Percentiles rank a stretch among this genome's conserved stretches.
These are phyloP conservation scores for Hagleromyces aurorensis DNA, from an alignment of 805 yeast species.

Conservation along the genomic window DNA sequence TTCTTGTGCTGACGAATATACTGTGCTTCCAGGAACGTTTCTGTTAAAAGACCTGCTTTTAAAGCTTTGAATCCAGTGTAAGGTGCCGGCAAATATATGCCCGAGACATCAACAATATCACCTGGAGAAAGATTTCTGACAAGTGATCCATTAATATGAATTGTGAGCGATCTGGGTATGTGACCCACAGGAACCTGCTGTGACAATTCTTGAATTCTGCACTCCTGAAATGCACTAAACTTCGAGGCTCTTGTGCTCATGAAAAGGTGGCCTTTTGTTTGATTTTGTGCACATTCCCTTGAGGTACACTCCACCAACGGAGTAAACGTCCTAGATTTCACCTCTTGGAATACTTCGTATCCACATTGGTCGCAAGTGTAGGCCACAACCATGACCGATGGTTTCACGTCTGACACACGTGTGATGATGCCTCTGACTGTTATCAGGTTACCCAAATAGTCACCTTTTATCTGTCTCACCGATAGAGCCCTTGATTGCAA, in stretches of 20 bases:
- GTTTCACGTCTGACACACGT: constrained; percentile 93
- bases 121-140: constrained; percentile 89
- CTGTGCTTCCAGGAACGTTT: constrained; percentile 88
- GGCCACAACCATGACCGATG: constrained; percentile 83
- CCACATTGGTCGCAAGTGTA: constrained; percentile 98
- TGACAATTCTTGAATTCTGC: constrained; percentile 87
- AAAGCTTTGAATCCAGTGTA: constrained; percentile 93
- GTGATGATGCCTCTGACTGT: constrained; percentile 93
- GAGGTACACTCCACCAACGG: constrained; percentile 89
- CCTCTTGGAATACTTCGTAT: constrained; percentile 92
- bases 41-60: constrained; percentile 87
- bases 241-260: constrained; percentile 95
- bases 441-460: constrained; percentile 74
- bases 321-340: constrained; percentile 69
- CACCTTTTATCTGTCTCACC: constrained; percentile 84
- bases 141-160: constrained; percentile 87
- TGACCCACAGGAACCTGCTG: constrained; percentile 98
- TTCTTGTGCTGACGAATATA: constrained; percentile 79
- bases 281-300: constrained; percentile 66
- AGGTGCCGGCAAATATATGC: constrained; percentile 88
- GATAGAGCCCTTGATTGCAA: constrained; percentile 53
- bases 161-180: constrained; percentile 79
- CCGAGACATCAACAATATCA: constrained; percentile 87
- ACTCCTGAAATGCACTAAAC: constrained; percentile 92
- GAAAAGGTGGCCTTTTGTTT: constrained; percentile 79